Percentiles rank a stretch among this genome's conserved stretches.
These are phyloP conservation scores for Aspergillus sp. DNA, from an alignment of 2,329 filamentous ascomycete species.

Conservation along the genomic window DNA sequence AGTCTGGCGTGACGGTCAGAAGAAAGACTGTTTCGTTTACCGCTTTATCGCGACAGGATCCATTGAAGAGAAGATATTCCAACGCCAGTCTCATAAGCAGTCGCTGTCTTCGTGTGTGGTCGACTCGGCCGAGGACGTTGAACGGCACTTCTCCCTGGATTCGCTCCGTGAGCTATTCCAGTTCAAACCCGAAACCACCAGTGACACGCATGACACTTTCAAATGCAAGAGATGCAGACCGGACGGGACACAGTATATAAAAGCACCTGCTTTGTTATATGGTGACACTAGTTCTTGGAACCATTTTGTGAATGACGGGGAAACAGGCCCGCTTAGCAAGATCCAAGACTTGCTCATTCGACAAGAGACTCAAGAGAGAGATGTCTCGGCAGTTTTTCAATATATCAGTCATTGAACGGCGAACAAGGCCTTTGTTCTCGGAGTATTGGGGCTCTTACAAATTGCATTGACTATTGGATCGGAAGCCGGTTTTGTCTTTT, in stretches of 20 bases:
- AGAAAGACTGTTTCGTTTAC: conserved; percentile 99
- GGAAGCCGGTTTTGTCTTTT: background rate
- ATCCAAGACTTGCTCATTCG: conserved; percentile 92
- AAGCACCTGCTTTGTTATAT: conserved; percentile 93
- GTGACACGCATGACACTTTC: conserved; percentile 97
- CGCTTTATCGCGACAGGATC: conserved; percentile 98
- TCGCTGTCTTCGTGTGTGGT: conserved; percentile 95
- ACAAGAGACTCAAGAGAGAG: conserved; percentile 77
- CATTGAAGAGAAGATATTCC: conserved; percentile 99
- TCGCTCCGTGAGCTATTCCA: conserved; percentile 92
- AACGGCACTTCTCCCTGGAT: conserved; percentile 93
- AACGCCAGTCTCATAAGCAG: conserved; percentile 97
- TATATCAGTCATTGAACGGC: conserved; percentile 82
- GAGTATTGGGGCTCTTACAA: conserved; percentile 2
- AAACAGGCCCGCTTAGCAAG: conserved; percentile 67
- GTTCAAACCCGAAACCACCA: conserved; percentile 80
- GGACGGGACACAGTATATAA: conserved; percentile 84
- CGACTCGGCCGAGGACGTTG: conserved; percentile 94
- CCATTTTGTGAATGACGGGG: conserved; percentile 82
- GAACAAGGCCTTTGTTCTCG: conserved; percentile 5
- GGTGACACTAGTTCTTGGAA: conserved; percentile 99
- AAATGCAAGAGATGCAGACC: conserved; percentile 95
- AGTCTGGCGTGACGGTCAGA: conserved; percentile 98
- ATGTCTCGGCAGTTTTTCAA: conserved; percentile 95
- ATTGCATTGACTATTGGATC: conserved; percentile 13